Evolutionary conservation across 139 green algal species (phyloP).

Genomic region (Ulvella scutata): DNA sequence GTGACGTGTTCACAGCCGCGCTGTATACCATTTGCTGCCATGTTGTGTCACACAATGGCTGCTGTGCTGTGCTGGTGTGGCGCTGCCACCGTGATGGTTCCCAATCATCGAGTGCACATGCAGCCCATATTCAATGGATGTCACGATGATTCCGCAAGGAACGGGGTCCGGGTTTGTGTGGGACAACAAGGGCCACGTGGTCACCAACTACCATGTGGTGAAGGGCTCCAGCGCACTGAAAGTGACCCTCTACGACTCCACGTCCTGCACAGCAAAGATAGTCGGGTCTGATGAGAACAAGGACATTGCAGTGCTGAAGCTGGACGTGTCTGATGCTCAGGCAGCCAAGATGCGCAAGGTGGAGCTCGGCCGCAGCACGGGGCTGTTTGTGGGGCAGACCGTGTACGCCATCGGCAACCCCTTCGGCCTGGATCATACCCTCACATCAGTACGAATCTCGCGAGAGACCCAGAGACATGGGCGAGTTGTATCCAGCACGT

Average conservation of each 20-base stretch:
- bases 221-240: constrained; percentile 16
- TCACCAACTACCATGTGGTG: constrained; percentile 24
- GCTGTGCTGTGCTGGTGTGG: constrained; percentile 17
- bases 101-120: constrained; percentile 1
- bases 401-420: constrained; percentile 63
- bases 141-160: constrained; percentile 11
- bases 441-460: constrained; percentile 28
- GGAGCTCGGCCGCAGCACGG: constrained; percentile 11
- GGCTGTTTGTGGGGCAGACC: constrained; percentile 46
- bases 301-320: neutral
- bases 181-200: constrained; percentile 18
- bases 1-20: too few relatives aligned
- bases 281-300: constrained; percentile 25
- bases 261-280: constrained; percentile 20
- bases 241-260: constrained; percentile 34
- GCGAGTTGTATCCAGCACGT: too few relatives aligned
- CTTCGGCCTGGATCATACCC: constrained; percentile 61
- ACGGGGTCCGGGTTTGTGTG: constrained; percentile 21
- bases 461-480: too few relatives aligned
- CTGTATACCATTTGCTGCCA: too few relatives aligned
- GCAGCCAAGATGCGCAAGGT: constrained; percentile 8
- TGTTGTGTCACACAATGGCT: constrained; percentile 39
- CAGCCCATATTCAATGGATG: constrained; percentile 2
- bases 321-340: constrained; percentile 1
- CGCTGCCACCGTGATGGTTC: constrained; percentile 19